These are phyloP conservation scores for Microcyclospora tardicrescens DNA, from an alignment of 2,329 filamentous ascomycete genomes.

Conservation along the genomic window DNA sequence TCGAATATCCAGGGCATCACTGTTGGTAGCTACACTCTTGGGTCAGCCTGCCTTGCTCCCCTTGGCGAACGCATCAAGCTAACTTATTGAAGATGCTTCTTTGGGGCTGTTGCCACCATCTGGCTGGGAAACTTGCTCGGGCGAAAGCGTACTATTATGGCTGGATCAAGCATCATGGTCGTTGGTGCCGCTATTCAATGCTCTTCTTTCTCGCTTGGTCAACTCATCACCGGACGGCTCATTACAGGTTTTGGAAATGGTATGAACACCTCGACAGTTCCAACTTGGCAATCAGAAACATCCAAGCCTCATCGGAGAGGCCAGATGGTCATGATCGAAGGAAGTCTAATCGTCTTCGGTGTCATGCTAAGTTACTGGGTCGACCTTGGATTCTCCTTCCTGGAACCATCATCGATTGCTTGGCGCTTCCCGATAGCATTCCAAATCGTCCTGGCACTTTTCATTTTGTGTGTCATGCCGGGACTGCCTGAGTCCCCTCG, in stretches of 20 bases:
- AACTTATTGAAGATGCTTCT: conserved; percentile 33
- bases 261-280: conserved; percentile 40
- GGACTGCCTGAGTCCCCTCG: conserved; percentile 45
- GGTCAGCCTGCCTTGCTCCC: not conserved
- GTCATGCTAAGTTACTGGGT: conserved; percentile 40
- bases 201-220: conserved; percentile 30
- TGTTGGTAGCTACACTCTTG: conserved; percentile 14
- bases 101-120: conserved; percentile 37
- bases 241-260: conserved; percentile 42
- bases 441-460: conserved; percentile 43
- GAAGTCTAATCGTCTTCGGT: conserved; percentile 39
- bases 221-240: conserved; percentile 40
- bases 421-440: conserved; percentile 45
- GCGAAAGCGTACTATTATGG: conserved; percentile 37
- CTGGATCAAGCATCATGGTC: conserved; percentile 37
- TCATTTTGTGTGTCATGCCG: conserved; percentile 37
- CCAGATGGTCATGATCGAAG: conserved; percentile 41
- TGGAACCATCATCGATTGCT: conserved; percentile 30
- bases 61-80: conserved; percentile 7
- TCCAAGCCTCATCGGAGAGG: conserved; percentile 39
- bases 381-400: conserved; percentile 31
- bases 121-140: conserved; percentile 39
- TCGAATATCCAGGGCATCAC: conserved; percentile 21
- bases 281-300: conserved; percentile 40
- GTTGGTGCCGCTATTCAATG: conserved; percentile 37